Percentiles rank a stretch among this genome's conserved stretches.
Conservation (phyloP, 78 protist species). For the Dictyostelium citrinum region DNA sequence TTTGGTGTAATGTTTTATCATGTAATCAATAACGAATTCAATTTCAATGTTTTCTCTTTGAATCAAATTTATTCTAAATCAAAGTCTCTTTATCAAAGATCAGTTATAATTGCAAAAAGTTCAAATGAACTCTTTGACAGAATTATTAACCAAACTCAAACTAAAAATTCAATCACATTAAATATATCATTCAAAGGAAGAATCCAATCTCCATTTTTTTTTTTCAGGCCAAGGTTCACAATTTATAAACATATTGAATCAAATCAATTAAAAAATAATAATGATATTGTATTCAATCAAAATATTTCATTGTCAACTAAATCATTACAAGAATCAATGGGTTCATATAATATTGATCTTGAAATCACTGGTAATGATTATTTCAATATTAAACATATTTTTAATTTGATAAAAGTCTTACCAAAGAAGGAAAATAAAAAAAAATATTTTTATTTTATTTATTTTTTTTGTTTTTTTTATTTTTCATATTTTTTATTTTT, state of each 20-base stretch:
- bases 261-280: not conserved
- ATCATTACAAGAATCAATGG: not conserved
- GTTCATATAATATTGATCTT: not conserved
- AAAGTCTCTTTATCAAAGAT: not conserved
- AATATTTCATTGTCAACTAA: not conserved
- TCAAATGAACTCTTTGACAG: not conserved
- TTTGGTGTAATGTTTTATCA: no score
- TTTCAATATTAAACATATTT: not conserved
- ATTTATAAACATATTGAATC: not conserved
- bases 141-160: not conserved
- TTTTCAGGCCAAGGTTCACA: slow-evolving; percentile 78
- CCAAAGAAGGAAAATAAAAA: no score
- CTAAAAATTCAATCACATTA: not conserved
- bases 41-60: not conserved
- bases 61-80: not conserved
- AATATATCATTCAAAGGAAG: not conserved
- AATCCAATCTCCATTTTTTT: not conserved
- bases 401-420: not conserved
- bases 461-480: no score
- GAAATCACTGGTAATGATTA: not conserved
- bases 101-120: not conserved
- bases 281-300: not conserved
- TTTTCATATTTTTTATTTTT: no score
- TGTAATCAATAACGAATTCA: no score
- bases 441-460: no score